Evolutionary conservation across 495 filamentous ascomycete genomes (phyloP), one percentile per base, ranked within the genome.

Genomic region (Trypethelium eluteriae): DNA sequence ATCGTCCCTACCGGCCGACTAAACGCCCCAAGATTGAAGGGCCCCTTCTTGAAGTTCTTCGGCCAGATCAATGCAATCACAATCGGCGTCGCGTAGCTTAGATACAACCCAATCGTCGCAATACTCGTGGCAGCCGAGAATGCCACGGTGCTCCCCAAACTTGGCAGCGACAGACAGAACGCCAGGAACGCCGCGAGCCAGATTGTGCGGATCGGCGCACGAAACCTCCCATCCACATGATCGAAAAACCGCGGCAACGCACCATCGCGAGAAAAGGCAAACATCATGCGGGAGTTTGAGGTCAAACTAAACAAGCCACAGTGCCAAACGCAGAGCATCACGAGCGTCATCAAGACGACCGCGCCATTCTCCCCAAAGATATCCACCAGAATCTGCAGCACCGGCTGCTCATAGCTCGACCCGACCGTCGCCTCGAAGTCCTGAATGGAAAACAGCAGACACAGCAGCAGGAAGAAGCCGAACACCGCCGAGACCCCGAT

Each of bases 51-150:
- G 68, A 73, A 74, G 38, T 69, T 64, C 3, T 35, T 38, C 4
- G 70, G 74, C 72, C 79, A 86, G 63, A 85, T 73, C 18, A 83
- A 59, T 0, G 79, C 82, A 66, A 84, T 84, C 49, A 89, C 74
- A 68, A 88, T 86, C 0, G 84, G 86, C 14, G 86, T 74, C 2
- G 85, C 86, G 73, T 89, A 90, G 64, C 81, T 84, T 25, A 88
- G 79, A 34, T 87, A 87, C 6, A 89, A 76, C 3, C 85, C 82
- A 61, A 89, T 89, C 14, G 87, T 88, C 10, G 82, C 84, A 62
- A 88, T 84, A 11, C 77, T 83, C 9, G 84, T 88, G 50, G 82
- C 86, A 12, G 83, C 86, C 39, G 79, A 75, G 73, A 84, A 90
- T 35, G 84, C 86, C 14, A 87, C 86, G 0, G 75, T 74, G 6